Evolutionary conservation across 176 grass and related monocot genomes (phyloP).

Genomic region (Oryza meridionalis): DNA sequence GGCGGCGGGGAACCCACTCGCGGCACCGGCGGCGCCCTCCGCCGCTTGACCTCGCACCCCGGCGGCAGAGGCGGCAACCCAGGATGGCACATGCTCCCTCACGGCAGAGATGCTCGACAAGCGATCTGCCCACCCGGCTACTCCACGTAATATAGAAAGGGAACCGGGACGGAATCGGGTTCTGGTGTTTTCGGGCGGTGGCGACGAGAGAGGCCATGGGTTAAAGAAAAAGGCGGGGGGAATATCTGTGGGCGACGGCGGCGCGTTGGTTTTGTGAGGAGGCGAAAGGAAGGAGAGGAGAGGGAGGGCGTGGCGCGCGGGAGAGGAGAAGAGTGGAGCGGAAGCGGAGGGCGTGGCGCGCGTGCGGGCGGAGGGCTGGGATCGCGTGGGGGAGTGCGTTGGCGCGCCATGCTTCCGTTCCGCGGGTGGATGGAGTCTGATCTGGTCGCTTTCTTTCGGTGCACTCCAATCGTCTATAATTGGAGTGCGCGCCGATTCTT

Average conservation of each 20-base stretch:
- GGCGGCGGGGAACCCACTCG: not conserved
- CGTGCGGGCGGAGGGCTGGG: not conserved
- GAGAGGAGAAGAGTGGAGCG: no score
- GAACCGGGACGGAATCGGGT: no score
- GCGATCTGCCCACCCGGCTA: not conserved
- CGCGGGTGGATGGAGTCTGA: not conserved
- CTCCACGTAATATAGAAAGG: conserved; percentile 15
- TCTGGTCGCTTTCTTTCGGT: conserved; percentile 9
- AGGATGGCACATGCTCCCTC: conserved; percentile 44
- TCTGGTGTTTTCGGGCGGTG: no score
- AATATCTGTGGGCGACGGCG: conserved; percentile 50
- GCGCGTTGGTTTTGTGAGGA: conserved; percentile 14
- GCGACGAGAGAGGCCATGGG: not conserved
- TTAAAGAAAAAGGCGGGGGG: conserved; percentile 15
- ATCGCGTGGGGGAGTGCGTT: conserved; percentile 24
- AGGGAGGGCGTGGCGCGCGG: no score
- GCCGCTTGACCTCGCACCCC: conserved; percentile 37
- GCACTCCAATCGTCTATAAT: not conserved
- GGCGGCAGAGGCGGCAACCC: conserved; percentile 53
- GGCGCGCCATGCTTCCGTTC: conserved; percentile 1
- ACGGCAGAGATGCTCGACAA: not conserved
- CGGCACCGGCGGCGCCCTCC: not conserved
- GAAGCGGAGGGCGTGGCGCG: conserved; percentile 6
- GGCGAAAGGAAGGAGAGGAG: not conserved
- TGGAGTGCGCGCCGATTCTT: not conserved